phyloP scores from a whole-genome alignment of 2,329 filamentous ascomycete species.

The Aspergillus versicolor region DNA sequence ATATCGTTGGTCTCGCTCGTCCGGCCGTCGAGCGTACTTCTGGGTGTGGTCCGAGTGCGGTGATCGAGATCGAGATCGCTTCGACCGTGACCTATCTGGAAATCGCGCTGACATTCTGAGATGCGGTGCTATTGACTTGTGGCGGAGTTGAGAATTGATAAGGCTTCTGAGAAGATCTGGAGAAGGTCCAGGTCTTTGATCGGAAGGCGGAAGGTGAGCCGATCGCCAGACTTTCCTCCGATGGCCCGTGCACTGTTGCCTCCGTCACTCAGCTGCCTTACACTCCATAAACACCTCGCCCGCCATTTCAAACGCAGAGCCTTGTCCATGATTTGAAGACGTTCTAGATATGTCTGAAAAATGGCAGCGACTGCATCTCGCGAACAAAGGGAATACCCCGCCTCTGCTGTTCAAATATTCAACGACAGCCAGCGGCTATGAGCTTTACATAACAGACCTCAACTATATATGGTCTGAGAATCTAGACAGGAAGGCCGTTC shows the following conservation, averaged over 20 bases:
- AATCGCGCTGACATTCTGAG: slow-evolving; percentile 35
- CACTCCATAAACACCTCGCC: slow-evolving; percentile 1
- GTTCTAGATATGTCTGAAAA: slow-evolving; percentile 28
- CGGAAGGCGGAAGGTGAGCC: slow-evolving; percentile 22
- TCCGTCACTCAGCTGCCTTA: slow-evolving; percentile 8
- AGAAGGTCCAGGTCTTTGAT: not conserved
- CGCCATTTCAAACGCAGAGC: not conserved
- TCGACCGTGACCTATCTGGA: slow-evolving; percentile 34
- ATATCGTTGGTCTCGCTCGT: slow-evolving; percentile 29
- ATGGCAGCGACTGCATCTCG: slow-evolving; percentile 38
- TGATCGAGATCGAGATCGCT: slow-evolving; percentile 44
- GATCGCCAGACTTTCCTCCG: slow-evolving; percentile 24
- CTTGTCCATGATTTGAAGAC: not conserved
- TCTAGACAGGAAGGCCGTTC: slow-evolving; percentile 47
- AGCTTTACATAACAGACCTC: slow-evolving; percentile 58
- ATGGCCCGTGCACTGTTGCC: slow-evolving; percentile 20
- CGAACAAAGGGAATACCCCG: slow-evolving; percentile 26
- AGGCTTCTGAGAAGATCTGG: slow-evolving; percentile 2
- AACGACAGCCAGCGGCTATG: slow-evolving; percentile 44
- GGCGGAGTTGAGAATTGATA: not conserved
- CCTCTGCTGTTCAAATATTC: slow-evolving; percentile 41
- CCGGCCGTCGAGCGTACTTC: slow-evolving; percentile 35
- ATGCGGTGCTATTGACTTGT: not conserved
- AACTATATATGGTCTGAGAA: slow-evolving; percentile 58
- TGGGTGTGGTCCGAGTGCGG: slow-evolving; percentile 42